These are phyloP conservation scores for Rhizophagus prolifer DNA, from an alignment of 192 early-diverging fungal genomes.

Conservation along the genomic window DNA sequence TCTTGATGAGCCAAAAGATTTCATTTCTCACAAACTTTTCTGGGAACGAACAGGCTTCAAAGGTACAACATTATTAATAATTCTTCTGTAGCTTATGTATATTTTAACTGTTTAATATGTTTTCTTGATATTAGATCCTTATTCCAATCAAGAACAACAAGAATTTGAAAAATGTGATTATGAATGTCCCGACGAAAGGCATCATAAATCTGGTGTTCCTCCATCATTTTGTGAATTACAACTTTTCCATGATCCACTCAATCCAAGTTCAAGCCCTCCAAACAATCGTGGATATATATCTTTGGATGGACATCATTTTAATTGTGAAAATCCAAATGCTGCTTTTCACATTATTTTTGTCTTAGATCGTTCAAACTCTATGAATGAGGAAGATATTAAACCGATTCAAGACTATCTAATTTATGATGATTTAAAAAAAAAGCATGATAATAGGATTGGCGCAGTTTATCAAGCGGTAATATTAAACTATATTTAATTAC, in stretches of 20 bases:
- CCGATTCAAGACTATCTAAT: background rate
- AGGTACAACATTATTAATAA: background rate
- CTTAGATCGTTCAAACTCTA: constrained; percentile 13
- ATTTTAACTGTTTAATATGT: background rate
- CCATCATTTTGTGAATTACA: constrained; percentile 23
- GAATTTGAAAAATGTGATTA: constrained; percentile 30
- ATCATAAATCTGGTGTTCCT: background rate
- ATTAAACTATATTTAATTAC: background rate
- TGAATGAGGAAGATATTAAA: constrained; percentile 6
- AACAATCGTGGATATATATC: constrained; percentile 25
- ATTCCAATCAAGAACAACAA: constrained; percentile 14
- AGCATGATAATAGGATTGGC: constrained; percentile 27
- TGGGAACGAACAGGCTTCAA: constrained; percentile 28
- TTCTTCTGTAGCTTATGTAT: too few species aligned
- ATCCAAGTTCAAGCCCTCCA: background rate
- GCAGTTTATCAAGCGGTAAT: constrained; percentile 24
- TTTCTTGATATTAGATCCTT: constrained; percentile 28
- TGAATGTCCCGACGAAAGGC: constrained; percentile 23
- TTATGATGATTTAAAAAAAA: background rate
- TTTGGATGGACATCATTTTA: constrained; percentile 31
- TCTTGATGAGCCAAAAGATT: constrained; percentile 21
- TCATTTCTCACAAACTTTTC: constrained; percentile 20
- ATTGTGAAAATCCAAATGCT: constrained; percentile 20
- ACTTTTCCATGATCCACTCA: constrained; percentile 16
- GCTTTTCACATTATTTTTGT: constrained; percentile 32